These are phyloP conservation scores for Candida frijolesensis DNA, from an alignment of 1,139 yeast species.

Conservation along the genomic window DNA sequence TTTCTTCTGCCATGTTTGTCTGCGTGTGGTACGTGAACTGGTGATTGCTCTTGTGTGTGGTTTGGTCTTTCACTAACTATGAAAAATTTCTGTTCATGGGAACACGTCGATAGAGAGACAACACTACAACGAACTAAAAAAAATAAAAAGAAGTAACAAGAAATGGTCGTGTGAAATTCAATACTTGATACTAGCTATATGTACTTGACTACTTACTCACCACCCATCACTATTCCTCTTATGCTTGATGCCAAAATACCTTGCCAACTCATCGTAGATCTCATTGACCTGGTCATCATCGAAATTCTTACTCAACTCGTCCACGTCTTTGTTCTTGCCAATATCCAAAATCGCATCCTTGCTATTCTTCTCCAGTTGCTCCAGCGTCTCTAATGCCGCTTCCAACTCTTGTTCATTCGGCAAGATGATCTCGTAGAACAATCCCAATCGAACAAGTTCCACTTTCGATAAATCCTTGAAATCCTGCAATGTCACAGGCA, in stretches of 20 bases:
- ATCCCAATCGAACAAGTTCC: conserved; percentile 54
- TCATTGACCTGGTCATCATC: conserved; percentile 41
- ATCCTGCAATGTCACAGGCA: conserved; percentile 63
- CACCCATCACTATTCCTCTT: conserved; percentile 56
- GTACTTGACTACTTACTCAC: conserved; percentile 25
- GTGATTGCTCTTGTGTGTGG: neutral
- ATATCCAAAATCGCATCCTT: conserved; percentile 11
- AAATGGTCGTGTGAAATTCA: conserved; percentile 1
- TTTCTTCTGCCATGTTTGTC: conserved; percentile 17
- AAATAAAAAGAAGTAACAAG: neutral
- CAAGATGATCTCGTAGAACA: conserved; percentile 70
- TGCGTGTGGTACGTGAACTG: too few relatives aligned
- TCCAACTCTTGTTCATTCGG: conserved; percentile 49
- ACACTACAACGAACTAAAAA: too few relatives aligned
- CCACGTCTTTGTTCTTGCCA: conserved; percentile 29
- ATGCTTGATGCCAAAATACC: conserved; percentile 63
- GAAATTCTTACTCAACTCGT: conserved; percentile 38
- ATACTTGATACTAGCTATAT: neutral
- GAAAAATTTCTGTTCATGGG: neutral
- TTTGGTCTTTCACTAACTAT: neutral
- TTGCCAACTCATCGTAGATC: conserved; percentile 63
- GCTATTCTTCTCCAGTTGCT: conserved; percentile 1
- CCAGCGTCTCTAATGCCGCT: conserved; percentile 20
- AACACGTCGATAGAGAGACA: conserved; percentile 2
- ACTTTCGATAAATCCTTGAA: conserved; percentile 50